Percentiles rank a stretch among this genome's conserved stretches.
These are phyloP conservation scores for Talinum fruticosum DNA, from an alignment of 148 eudicot genomes.

Conservation along the genomic window DNA sequence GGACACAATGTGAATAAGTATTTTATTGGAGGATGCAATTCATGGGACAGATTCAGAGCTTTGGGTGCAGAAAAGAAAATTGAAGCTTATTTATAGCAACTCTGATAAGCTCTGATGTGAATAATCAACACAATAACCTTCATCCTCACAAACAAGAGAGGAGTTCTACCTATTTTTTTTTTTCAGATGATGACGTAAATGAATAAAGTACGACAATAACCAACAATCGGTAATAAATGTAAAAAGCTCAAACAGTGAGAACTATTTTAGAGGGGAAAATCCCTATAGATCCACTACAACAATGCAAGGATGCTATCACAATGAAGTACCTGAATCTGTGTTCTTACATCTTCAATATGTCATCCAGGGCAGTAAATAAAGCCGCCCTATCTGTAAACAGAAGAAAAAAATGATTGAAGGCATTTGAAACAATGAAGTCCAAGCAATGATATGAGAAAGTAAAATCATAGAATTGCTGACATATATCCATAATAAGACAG, in stretches of 20 bases:
- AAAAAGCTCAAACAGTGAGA: not conserved
- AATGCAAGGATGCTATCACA: not conserved
- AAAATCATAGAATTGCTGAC: not conserved
- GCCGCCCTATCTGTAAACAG: not conserved
- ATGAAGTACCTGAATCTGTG: not conserved
- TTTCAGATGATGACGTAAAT: too few relatives aligned
- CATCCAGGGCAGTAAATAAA: not conserved
- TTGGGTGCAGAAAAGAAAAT: constrained; percentile 60
- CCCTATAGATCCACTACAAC: not conserved
- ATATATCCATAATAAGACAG: not conserved
- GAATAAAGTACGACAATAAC: not conserved
- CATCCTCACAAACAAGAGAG: not conserved
- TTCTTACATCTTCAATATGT: not conserved
- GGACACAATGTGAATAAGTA: constrained; percentile 55
- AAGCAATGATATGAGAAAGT: constrained; percentile 1
- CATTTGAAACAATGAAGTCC: not conserved
- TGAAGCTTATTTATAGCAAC: too few relatives aligned
- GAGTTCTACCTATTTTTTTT: not conserved
- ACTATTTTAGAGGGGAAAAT: not conserved
- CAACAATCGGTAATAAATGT: not conserved
- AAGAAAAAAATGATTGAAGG: not conserved
- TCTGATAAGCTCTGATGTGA: not conserved
- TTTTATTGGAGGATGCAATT: too few relatives aligned
- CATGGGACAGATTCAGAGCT: constrained; percentile 28
- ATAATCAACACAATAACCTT: not conserved